A percentile compares a stretch with the other conserved stretches of the same genome.
phyloP scores from a whole-genome alignment of 2,329 filamentous ascomycete genomes.

The Aspergillus uvarum region DNA sequence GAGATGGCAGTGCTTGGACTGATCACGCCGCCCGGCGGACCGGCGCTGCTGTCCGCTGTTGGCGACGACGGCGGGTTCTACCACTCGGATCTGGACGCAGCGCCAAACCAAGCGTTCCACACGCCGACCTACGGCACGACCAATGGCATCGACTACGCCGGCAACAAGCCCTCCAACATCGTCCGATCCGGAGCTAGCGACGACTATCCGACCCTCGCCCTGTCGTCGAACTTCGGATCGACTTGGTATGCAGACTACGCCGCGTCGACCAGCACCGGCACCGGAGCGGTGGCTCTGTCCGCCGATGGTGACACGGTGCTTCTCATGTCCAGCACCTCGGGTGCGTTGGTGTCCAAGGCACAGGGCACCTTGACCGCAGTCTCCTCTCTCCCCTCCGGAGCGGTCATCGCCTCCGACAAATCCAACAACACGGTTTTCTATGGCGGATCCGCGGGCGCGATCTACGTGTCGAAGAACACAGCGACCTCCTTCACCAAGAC shows the following conservation, averaged over 20 bases:
- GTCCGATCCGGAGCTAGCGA: slow-evolving; percentile 52
- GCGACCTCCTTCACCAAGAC: slow-evolving; percentile 49
- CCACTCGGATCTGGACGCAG: slow-evolving; percentile 39
- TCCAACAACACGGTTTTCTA: slow-evolving; percentile 55
- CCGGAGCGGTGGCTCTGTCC: slow-evolving; percentile 53
- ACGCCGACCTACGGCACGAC: slow-evolving; percentile 50
- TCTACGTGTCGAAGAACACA: slow-evolving; percentile 55
- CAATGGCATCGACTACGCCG: slow-evolving; percentile 43
- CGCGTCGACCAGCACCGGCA: slow-evolving; percentile 45
- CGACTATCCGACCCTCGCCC: slow-evolving; percentile 44
- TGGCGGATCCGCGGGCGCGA: slow-evolving; percentile 46
- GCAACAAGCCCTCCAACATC: slow-evolving; percentile 48
- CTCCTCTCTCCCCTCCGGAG: slow-evolving; percentile 45
- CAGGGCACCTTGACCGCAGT: slow-evolving; percentile 46
- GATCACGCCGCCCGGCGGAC: slow-evolving; percentile 51
- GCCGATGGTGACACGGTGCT: slow-evolving; percentile 50
- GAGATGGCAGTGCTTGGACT: slow-evolving; percentile 54
- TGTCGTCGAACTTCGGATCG: slow-evolving; percentile 53
- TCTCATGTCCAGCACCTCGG: slow-evolving; percentile 22
- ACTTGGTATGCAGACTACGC: slow-evolving; percentile 52
- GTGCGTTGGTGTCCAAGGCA: slow-evolving; percentile 21
- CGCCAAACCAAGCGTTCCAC: slow-evolving; percentile 50
- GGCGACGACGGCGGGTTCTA: slow-evolving; percentile 55
- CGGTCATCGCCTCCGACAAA: slow-evolving; percentile 57
- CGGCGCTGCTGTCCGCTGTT: slow-evolving; percentile 53